Evolutionary conservation across 2,329 filamentous ascomycete species (phyloP), one percentile per base, ranked within the genome.

Genomic region (Verticillium nonalfalfae): DNA sequence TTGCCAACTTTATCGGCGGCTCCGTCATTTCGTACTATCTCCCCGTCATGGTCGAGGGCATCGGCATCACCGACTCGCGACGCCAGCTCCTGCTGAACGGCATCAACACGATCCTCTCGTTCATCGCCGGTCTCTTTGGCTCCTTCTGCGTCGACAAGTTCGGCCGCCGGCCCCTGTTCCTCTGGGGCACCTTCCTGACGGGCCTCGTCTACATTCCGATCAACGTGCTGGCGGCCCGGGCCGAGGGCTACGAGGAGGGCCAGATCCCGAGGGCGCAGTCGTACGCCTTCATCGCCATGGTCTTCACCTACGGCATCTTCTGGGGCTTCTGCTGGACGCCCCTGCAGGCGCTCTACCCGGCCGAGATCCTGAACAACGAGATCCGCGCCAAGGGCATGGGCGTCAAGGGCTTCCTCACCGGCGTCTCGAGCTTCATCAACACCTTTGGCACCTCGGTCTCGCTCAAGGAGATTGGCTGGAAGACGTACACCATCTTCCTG

Each of bases 1-100:
- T 81, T 66, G 79, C 78, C 0, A 78, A 82, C 67, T 80, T 79
- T 70, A 77, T 74, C 45, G 79, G 80, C 10, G 81, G 81, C 67
- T 77, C 74, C 54, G 70, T 81, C 11, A 75, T 81, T 61, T 76
- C 72, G 39, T 80, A 81, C 68, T 82, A 81, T 63, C 73, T 77
- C 35, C 77, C 74, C 26, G 70, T 74, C 58, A 78, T 82, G 61
- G 78, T 79, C 61, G 66, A 73, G 34, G 73, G 71, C 56, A 77
- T 78, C 62, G 78, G 79, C 40, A 80, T 81, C 60, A 78, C 66
- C 2, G 70, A 74, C 57, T 67, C 72, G 3, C 68, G 66, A 26
- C 70, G 68, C 64, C 72, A 73, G 62, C 64, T 72, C 26, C 67
- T 68, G 15, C 64, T 73, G 58, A 78, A 76, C 59, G 77, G 78